Evolutionary conservation across 768 basidiomycete genomes (phyloP), one percentile per base, ranked within the genome.

Genomic region (Auriscalpium microsporum): DNA sequence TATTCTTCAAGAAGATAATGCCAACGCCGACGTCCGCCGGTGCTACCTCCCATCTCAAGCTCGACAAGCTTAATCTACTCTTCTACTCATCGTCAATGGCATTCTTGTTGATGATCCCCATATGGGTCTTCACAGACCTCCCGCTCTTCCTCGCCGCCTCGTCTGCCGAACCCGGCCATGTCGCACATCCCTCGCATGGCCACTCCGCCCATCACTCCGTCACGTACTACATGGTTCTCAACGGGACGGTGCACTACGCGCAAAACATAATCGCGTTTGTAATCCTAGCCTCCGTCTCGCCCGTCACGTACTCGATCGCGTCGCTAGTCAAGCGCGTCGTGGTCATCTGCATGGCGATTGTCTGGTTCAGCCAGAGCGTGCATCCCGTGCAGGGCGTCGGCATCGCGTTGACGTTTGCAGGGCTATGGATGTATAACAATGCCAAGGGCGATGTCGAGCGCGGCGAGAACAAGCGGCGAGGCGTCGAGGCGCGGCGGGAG

Each of bases 1-100:
- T 99, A 64, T 96, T 94, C 70, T 97, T 95, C 80, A 99, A 99
- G 73, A 98, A 95, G 75, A 85, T 98, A 59, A 87, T 99, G 80
- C 96, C 96, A 2, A 58, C 64, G 8, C 77, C 77, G 52, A 65
- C 72, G 5, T 72, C 74, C 19, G 71, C 73, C 35, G 28, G 28
- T 28, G 61, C 58, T 37, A 65, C 65, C 56, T 70, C 75, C 1
- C 71, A 79, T 4, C 87, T 87, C 67, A 93, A 92, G 70, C 80
- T 99, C 36, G 96, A 99, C 78, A 98, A 98, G 75, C 80, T 98
- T 64, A 98, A 98, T 71, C 77, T 99, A 10, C 75, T 99, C 23
- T 81, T 96, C 63, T 99, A 95, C 72, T 96, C 95, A 2, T 91
- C 91, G 2, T 77, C 90, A 54, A 87, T 91, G 78, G 96, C 96